Evolutionary conservation across 768 basidiomycete genomes (phyloP), one percentile per base, ranked within the genome.

Genomic region (Mycena crocata): DNA sequence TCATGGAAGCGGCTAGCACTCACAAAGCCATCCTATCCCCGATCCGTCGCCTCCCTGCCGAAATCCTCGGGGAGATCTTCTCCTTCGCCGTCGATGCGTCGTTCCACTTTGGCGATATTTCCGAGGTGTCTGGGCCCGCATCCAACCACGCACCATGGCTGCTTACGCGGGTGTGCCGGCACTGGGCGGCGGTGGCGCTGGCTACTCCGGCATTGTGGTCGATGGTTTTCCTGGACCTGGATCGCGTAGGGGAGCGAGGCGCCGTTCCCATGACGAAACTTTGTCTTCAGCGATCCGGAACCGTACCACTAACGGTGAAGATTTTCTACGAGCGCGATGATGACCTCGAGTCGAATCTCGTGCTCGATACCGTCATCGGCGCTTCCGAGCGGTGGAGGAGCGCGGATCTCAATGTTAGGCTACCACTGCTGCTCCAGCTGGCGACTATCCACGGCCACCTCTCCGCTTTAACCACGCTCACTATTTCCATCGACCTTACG

Each of bases 1-100:
- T 44, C 5, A 23, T 2, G 42, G 24, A 44, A 44, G 7, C n/a
- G 24, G 14, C 21, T n/a, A n/a, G n/a, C n/a, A n/a, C n/a, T n/a
- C n/a, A 42, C 40, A 42, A 42, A 19, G 40, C 40, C 40, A 42
- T 42, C 15, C 17, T 42, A 8, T 46, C 57, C 32, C 60, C 50
- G 23, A 54, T 63, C 14, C 52, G 19, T 12, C 51, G n/a, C 37
- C 31, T 58, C 5, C 57, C 57, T 24, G 37, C 45, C n/a, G 62
- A 64, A 35, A 64, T 57, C 13, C 54, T 64, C 15, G 46, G 26
- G 15, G 55, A 49, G 26, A 64, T 64, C 9, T 65, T 59, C 42
- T 44, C 23, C 23, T 26, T 51, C 19, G 23, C 39, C 37, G 50
- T 55, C 12, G 8, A 26, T 5, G 39, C 58, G 3, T 34, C 44